Conservation (phyloP, 2,329 filamentous ascomycete species). For the Cladorrhinum sp. region DNA sequence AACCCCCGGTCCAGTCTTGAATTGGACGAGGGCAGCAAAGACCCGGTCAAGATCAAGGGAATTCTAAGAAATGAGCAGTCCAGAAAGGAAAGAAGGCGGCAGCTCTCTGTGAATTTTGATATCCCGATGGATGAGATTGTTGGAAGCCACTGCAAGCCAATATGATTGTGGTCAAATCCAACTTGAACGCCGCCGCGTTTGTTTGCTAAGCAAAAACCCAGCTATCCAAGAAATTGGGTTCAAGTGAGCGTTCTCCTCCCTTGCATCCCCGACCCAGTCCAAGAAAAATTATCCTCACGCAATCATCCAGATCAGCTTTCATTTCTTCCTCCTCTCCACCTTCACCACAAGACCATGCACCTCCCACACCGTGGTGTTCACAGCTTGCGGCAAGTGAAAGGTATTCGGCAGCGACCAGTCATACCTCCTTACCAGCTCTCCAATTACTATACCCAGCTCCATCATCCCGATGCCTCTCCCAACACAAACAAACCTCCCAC, state of each 20-base stretch:
- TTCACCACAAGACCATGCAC: conserved; percentile 16
- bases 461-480: conserved; percentile 18
- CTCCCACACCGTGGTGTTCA: conserved; percentile 10
- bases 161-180: too few relatives aligned
- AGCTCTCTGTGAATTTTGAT: not conserved
- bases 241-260: not conserved
- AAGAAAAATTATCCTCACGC: not conserved
- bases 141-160: not conserved
- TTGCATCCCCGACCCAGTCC: too few relatives aligned
- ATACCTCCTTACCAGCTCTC: conserved; percentile 21
- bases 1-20: not conserved
- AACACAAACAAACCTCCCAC: conserved; percentile 21
- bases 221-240: not conserved
- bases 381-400: conserved; percentile 8
- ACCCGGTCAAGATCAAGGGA: not conserved
- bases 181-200: not conserved
- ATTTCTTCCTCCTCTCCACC: conserved; percentile 14
- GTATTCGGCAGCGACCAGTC: conserved; percentile 20
- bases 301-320: not conserved
- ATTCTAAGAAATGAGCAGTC: not conserved
- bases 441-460: conserved; percentile 18
- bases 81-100: not conserved
- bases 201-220: too few relatives aligned
- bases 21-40: not conserved
- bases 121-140: not conserved